Evolutionary conservation across 2,329 filamentous ascomycete species (phyloP).

Genomic region (Pseudogymnoascus sp.): DNA sequence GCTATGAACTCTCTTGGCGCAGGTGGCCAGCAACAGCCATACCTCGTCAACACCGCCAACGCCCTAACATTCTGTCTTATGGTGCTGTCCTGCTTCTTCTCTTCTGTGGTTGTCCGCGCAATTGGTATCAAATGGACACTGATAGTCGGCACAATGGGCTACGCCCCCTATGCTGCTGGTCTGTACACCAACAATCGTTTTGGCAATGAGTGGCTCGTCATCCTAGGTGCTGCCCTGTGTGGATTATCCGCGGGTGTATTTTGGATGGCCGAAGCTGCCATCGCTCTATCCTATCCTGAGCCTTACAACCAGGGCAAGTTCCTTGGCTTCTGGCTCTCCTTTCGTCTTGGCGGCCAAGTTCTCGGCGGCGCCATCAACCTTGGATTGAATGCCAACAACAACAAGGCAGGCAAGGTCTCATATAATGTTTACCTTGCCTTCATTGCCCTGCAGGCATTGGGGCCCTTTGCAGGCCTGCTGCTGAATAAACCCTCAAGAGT

Average conservation of each 20-base stretch:
- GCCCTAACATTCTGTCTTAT: constrained; percentile 65
- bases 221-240: constrained; percentile 60
- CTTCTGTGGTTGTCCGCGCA: constrained; percentile 53
- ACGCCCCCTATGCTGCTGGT: constrained; percentile 62
- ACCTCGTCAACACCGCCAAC: constrained; percentile 60
- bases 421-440: constrained; percentile 63
- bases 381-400: constrained; percentile 51
- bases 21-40: constrained; percentile 55
- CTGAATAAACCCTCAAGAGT: constrained; percentile 54
- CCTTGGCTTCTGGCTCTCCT: constrained; percentile 60
- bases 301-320: constrained; percentile 57
- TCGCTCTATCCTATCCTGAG: constrained; percentile 65
- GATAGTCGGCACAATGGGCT: constrained; percentile 65
- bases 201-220: constrained; percentile 58
- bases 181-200: constrained; percentile 66
- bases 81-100: constrained; percentile 62
- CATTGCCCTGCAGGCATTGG: constrained; percentile 59
- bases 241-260: constrained; percentile 56
- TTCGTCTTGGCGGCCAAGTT: constrained; percentile 54
- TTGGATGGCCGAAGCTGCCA: constrained; percentile 68
- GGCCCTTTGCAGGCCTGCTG: constrained; percentile 56
- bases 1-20: constrained; percentile 68
- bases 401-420: constrained; percentile 55
- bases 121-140: constrained; percentile 65
- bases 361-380: constrained; percentile 65